Conservation (phyloP, 2,329 filamentous ascomycete species). For the Fusarium xyrophilum region DNA sequence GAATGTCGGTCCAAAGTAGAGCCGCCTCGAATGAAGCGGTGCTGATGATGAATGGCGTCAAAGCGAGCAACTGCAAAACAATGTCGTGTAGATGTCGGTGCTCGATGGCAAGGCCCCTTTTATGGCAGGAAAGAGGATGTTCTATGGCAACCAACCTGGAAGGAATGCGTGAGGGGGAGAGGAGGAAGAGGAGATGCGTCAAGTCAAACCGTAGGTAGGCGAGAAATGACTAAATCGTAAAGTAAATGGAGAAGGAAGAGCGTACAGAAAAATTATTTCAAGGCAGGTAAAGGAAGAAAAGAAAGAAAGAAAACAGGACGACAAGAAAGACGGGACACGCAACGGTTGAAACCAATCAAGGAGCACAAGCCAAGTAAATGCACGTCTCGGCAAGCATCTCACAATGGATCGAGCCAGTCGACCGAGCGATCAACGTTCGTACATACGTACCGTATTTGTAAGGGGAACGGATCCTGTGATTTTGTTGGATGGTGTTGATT, state of each 20-base stretch:
- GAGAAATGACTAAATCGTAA: constrained; percentile 10
- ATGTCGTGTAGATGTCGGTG: neutral
- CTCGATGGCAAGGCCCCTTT: constrained; percentile 8
- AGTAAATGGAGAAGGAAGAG: constrained; percentile 16
- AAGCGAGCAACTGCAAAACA: neutral
- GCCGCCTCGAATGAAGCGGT: constrained; percentile 15
- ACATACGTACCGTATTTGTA: constrained; percentile 40
- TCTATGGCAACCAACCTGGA: constrained; percentile 35
- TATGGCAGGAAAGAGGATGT: neutral
- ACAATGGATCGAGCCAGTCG: constrained; percentile 8
- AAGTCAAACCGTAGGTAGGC: constrained; percentile 21
- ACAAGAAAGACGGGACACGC: constrained; percentile 18
- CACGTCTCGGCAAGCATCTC: constrained; percentile 30
- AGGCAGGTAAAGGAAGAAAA: constrained; percentile 15
- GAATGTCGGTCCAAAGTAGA: constrained; percentile 14
- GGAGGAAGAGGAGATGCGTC: neutral
- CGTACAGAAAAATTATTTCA: constrained; percentile 9
- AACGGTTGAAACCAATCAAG: constrained; percentile 25
- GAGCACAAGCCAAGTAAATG: constrained; percentile 34
- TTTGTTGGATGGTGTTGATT: constrained; percentile 29
- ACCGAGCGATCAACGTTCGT: constrained; percentile 21
- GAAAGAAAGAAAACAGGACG: constrained; percentile 34
- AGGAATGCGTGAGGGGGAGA: constrained; percentile 15
- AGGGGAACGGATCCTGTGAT: constrained; percentile 27
- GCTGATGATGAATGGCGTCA: neutral